Conservation (phyloP, 345 rosid genomes). For the Salix koriyanagi region DNA sequence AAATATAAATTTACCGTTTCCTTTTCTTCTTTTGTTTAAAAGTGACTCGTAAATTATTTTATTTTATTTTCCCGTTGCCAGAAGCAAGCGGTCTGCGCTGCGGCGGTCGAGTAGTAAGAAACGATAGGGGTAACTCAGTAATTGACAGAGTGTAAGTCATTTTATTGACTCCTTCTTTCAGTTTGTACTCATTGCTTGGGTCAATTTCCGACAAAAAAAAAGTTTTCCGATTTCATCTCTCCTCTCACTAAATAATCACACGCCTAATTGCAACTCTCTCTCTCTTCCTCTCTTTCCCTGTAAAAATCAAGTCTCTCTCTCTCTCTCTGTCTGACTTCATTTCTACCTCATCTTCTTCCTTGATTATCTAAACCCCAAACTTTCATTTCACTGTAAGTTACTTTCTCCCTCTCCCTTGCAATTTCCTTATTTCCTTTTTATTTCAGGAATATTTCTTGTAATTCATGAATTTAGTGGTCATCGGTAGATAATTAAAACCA, state of each 20-base stretch:
- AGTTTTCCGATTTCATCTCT: neutral
- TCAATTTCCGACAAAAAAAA: neutral
- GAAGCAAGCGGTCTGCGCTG: too few species aligned
- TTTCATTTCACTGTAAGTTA: conserved; percentile 18
- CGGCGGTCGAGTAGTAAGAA: neutral
- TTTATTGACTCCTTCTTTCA: neutral
- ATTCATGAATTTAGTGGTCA: neutral
- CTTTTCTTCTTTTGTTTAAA: too few species aligned
- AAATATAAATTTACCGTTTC: too few species aligned
- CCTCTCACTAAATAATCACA: neutral
- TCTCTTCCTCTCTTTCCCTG: neutral
- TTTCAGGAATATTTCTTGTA: neutral
- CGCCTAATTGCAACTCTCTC: neutral
- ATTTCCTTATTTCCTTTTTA: neutral
- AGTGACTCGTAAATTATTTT: too few species aligned
- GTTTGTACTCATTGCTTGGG: neutral
- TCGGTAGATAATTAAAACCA: neutral
- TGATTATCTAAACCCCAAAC: neutral
- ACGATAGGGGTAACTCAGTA: neutral
- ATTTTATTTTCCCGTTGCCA: too few species aligned
- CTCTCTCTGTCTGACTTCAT: neutral
- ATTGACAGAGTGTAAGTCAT: neutral
- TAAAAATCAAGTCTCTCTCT: neutral
- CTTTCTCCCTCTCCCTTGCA: neutral
- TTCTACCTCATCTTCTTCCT: neutral